These are phyloP conservation scores for Musa troglodytarum DNA, from an alignment of 176 grass and related monocot genomes.

Conservation along the genomic window DNA sequence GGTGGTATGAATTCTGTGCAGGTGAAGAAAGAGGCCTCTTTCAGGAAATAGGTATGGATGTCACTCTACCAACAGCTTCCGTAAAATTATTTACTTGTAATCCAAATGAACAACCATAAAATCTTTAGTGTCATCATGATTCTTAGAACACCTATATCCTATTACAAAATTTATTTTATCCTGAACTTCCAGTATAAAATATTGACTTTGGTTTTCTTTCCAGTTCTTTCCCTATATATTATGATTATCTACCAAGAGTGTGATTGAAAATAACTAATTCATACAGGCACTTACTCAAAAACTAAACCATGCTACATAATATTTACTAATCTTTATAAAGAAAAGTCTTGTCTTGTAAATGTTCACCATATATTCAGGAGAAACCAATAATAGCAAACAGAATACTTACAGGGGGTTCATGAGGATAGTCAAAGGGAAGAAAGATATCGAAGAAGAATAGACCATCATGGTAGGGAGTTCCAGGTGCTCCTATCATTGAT, in stretches of 20 bases:
- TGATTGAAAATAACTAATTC: neutral
- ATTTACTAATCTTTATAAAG: neutral
- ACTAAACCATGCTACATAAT: neutral
- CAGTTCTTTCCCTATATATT: neutral
- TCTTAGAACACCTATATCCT: neutral
- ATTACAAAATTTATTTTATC: neutral
- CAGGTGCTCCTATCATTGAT: slow-evolving; percentile 76
- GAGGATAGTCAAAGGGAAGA: slow-evolving; percentile 78
- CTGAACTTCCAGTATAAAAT: neutral
- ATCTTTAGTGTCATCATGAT: neutral
- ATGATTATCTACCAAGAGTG: neutral
- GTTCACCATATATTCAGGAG: neutral
- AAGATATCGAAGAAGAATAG: slow-evolving; percentile 98
- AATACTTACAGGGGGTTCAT: slow-evolving; percentile 81
- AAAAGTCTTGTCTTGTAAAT: neutral
- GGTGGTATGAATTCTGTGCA: too few relatives aligned
- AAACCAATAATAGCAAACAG: slow-evolving; percentile 16
- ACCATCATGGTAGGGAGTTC: slow-evolving; percentile 90
- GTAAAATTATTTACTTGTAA: neutral
- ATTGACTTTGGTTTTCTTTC: neutral
- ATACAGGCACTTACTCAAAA: neutral
- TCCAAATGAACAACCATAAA: neutral
- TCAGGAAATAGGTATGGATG: too few relatives aligned
- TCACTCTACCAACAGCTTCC: too few relatives aligned
- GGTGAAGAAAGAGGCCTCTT: too few relatives aligned